These are phyloP conservation scores for Hemileccinum impolitum DNA, from an alignment of 768 basidiomycete species.

Conservation along the genomic window DNA sequence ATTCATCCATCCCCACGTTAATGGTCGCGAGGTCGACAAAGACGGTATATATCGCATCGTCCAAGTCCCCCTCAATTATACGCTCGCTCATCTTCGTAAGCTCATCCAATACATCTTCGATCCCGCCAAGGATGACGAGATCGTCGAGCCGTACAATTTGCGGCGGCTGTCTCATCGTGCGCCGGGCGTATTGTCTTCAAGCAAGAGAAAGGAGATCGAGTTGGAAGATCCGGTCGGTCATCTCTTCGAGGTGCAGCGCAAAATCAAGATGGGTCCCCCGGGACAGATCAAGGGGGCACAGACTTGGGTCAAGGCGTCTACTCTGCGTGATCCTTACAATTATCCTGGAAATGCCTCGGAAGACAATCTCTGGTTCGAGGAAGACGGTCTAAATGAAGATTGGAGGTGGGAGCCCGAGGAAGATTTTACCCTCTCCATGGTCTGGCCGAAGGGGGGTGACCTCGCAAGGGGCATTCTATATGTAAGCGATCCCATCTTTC, in stretches of 20 bases:
- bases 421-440: slow-evolving; percentile 55
- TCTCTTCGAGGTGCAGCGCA: slow-evolving; percentile 58
- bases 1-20: slow-evolving; percentile 38
- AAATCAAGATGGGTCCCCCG: slow-evolving; percentile 40
- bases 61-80: slow-evolving; percentile 69
- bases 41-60: slow-evolving; percentile 62
- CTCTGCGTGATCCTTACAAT: slow-evolving; percentile 46
- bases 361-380: slow-evolving; percentile 28
- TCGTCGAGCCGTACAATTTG: slow-evolving; percentile 15
- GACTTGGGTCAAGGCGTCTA: slow-evolving; percentile 52
- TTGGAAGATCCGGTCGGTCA: slow-evolving; percentile 37
- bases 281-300: slow-evolving; percentile 52
- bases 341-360: slow-evolving; percentile 39
- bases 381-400: slow-evolving; percentile 38
- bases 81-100: slow-evolving; percentile 59
- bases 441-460: slow-evolving; percentile 49
- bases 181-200: slow-evolving; percentile 6
- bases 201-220: slow-evolving; percentile 19
- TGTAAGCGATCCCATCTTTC: slow-evolving; percentile 38
- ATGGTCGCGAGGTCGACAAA: slow-evolving; percentile 23
- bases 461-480: slow-evolving; percentile 54
- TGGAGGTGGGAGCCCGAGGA: slow-evolving; percentile 74
- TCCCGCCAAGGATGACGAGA: slow-evolving; percentile 25
- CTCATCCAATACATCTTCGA: slow-evolving; percentile 60
- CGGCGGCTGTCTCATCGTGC: slow-evolving; percentile 28